Conservation (phyloP, 2,329 filamentous ascomycete species). For the Talaromyces sp. region DNA sequence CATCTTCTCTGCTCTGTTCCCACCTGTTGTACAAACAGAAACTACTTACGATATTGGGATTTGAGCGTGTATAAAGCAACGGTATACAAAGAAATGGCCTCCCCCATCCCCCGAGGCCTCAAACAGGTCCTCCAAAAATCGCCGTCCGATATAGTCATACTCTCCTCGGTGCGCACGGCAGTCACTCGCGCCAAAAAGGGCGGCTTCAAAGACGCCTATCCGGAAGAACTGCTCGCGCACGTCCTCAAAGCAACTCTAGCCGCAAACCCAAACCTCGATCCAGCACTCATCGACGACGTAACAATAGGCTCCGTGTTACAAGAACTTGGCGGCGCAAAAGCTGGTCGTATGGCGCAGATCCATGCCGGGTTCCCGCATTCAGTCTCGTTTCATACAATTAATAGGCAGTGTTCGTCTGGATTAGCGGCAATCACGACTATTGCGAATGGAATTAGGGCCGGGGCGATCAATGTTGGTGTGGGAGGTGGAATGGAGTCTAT, state of each 20-base stretch:
- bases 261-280: slow-evolving; percentile 68
- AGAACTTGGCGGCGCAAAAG: slow-evolving; percentile 86
- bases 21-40: not conserved
- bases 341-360: slow-evolving; percentile 84
- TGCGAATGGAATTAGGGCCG: slow-evolving; percentile 70
- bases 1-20: not conserved
- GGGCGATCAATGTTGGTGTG: slow-evolving; percentile 69
- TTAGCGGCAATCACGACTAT: slow-evolving; percentile 73
- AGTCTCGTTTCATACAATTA: slow-evolving; percentile 79
- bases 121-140: slow-evolving; percentile 73
- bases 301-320: slow-evolving; percentile 85
- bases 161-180: slow-evolving; percentile 85
- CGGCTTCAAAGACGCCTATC: slow-evolving; percentile 79
- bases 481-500: slow-evolving; percentile 95
- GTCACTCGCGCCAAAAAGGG: slow-evolving; percentile 81
- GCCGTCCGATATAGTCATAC: slow-evolving; percentile 78
- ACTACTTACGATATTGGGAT: no score
- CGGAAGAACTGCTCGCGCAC: slow-evolving; percentile 74
- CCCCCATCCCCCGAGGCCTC: slow-evolving; percentile 60
- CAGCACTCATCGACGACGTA: slow-evolving; percentile 70
- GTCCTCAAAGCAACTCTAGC: slow-evolving; percentile 65
- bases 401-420: slow-evolving; percentile 78
- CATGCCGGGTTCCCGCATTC: slow-evolving; percentile 72
- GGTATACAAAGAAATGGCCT: slow-evolving; percentile 38
- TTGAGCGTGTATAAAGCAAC: not conserved